Conservation (phyloP, 306 rosid species). For the Vicia faba region DNA sequence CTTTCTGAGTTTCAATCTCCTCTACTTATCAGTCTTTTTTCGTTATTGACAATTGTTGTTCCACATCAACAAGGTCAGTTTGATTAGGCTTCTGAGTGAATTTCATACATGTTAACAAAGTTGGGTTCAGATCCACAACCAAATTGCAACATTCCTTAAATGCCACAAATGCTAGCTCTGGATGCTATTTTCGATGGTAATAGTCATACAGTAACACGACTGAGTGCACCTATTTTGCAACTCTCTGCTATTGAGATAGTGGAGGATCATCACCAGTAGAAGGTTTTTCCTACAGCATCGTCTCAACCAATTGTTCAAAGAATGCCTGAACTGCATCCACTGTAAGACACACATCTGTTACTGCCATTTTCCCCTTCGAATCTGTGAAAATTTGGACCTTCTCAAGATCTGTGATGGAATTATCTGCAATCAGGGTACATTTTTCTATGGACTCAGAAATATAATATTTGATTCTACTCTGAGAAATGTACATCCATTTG, state of each 20-base stretch:
- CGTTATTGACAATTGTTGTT: conserved; percentile 56
- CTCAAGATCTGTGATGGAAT: conserved; percentile 44
- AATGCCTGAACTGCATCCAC: conserved; percentile 63
- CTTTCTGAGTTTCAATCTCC: too few relatives aligned
- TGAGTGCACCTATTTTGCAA: conserved; percentile 83
- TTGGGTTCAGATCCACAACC: conserved; percentile 59
- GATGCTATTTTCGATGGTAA: conserved; percentile 63
- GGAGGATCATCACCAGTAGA: conserved; percentile 39
- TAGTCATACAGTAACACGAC: conserved; percentile 75
- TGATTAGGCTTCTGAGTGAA: conserved; percentile 49
- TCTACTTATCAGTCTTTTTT: too few relatives aligned
- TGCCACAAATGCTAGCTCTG: conserved; percentile 54
- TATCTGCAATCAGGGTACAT: conserved; percentile 36
- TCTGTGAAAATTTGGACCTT: conserved; percentile 45
- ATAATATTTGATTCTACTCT: conserved; percentile 30
- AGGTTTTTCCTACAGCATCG: conserved; percentile 58
- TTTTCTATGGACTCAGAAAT: too few relatives aligned
- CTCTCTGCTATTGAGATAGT: conserved; percentile 42
- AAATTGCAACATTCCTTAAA: conserved; percentile 67
- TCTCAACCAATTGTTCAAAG: conserved; percentile 61
- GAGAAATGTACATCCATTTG: conserved; percentile 40
- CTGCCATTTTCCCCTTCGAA: conserved; percentile 52
- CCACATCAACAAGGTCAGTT: conserved; percentile 48
- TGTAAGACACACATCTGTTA: conserved; percentile 50
- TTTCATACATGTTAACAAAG: conserved; percentile 56